Conservation (phyloP, 23 red algal species). For the Gracilaria gracilis region DNA sequence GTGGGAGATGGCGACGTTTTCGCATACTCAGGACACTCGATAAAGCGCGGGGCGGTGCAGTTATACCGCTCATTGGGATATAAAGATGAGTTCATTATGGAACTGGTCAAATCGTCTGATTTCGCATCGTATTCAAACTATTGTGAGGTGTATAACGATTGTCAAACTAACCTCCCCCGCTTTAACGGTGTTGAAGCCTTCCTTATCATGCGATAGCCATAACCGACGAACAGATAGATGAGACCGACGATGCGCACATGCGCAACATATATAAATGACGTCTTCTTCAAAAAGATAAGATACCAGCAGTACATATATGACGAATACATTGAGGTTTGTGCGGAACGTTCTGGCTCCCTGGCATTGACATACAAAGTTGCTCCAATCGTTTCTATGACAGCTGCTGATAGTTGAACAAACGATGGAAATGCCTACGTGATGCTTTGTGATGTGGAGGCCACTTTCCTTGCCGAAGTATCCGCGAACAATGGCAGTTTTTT, state of each 20-base stretch:
- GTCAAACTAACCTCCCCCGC: conserved; percentile 1
- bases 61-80: neutral
- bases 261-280: no score
- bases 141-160: conserved; percentile 46
- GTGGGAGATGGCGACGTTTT: neutral
- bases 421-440: conserved; percentile 41
- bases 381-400: conserved; percentile 42
- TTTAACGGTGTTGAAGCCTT: conserved; percentile 19
- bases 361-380: conserved; percentile 24
- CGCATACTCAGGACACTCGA: conserved; percentile 11
- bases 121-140: no score
- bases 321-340: conserved; percentile 43
- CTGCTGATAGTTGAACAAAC: conserved; percentile 46
- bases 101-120: conserved; percentile 34
- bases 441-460: conserved; percentile 14
- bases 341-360: conserved; percentile 40
- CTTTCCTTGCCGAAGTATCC: conserved; percentile 52
- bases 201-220: no score
- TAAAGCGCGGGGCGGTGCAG: conserved; percentile 7
- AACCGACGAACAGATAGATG: no score
- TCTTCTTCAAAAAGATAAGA: no score
- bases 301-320: conserved; percentile 45
- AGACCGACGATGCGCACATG: no score
- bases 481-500: conserved; percentile 28
- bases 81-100: conserved; percentile 39